Percentiles rank a stretch among this genome's conserved stretches.
Evolutionary conservation across 169 alveolate genomes (phyloP).

Genomic region (Besnoitia besnoiti): DNA sequence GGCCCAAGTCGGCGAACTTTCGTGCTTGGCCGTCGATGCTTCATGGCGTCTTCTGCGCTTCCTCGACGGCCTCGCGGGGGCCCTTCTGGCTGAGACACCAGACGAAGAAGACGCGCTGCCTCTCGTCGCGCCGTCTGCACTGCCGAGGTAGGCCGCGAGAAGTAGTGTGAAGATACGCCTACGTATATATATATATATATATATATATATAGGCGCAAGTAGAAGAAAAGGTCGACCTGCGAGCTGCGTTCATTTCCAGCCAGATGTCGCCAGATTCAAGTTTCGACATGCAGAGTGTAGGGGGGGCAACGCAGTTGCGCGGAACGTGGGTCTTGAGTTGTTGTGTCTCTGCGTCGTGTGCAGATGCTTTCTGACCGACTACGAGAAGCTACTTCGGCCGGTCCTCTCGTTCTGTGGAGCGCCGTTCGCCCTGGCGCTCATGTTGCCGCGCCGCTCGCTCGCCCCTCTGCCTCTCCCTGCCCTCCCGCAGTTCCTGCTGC

Average conservation of each 20-base stretch:
- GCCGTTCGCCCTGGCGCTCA: not conserved
- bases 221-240: too few relatives aligned
- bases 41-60: slow-evolving; percentile 3
- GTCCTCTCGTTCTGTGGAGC: slow-evolving; percentile 30
- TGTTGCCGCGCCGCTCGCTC: not conserved
- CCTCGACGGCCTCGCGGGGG: not conserved
- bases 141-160: slow-evolving; percentile 16
- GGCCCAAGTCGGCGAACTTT: not conserved
- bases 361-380: slow-evolving; percentile 23
- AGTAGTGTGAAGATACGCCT: not conserved
- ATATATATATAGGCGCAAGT: too few relatives aligned
- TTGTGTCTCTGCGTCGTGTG: not conserved
- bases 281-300: too few relatives aligned
- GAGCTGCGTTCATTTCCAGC: too few relatives aligned
- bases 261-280: too few relatives aligned
- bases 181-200: too few relatives aligned
- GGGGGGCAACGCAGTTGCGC: too few relatives aligned
- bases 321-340: too few relatives aligned
- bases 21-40: slow-evolving; percentile 34
- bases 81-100: not conserved
- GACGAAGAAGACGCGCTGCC: not conserved
- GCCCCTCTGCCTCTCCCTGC: not conserved
- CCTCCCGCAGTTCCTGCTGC: not conserved
- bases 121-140: not conserved
- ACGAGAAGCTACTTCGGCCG: slow-evolving; percentile 10